Evolutionary conservation across 208 protist species (phyloP).

Genomic region (Angomonas ambiguus): DNA sequence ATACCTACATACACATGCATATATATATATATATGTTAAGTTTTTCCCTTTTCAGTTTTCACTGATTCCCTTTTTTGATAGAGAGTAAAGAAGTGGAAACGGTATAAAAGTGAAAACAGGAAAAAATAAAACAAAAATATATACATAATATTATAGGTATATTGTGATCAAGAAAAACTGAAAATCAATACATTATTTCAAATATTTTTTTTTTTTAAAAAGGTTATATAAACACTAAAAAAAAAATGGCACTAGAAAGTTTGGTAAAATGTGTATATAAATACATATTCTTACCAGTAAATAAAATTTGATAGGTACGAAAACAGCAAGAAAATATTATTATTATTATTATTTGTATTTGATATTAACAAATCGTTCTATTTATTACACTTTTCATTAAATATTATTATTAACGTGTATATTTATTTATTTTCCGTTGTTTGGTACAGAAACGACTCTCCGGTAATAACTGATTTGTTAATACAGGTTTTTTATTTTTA

Average conservation of each 20-base stretch:
- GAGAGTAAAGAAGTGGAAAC: no score
- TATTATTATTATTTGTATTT: neutral
- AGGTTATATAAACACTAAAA: neutral
- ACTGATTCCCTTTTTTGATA: neutral
- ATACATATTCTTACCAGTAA: no score
- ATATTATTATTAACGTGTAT: neutral
- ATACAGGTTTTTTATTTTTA: no score
- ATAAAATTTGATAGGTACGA: neutral
- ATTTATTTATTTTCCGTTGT: no score
- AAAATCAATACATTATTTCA: no score
- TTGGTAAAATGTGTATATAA: no score
- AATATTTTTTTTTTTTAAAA: constrained; percentile 10
- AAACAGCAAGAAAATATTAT: neutral
- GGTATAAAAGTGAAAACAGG: no score
- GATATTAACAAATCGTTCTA: neutral
- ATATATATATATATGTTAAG: constrained; percentile 5
- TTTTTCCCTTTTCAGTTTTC: no score
- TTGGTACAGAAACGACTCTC: no score
- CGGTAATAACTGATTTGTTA: no score
- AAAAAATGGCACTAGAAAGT: no score
- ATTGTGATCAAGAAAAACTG: neutral
- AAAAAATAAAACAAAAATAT: constrained; percentile 19
- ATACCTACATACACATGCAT: constrained; percentile 13
- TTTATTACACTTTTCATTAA: neutral
- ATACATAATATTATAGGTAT: constrained; percentile 19